Conservation (phyloP, 2,329 filamentous ascomycete species). For the Talaromyces sp. region DNA sequence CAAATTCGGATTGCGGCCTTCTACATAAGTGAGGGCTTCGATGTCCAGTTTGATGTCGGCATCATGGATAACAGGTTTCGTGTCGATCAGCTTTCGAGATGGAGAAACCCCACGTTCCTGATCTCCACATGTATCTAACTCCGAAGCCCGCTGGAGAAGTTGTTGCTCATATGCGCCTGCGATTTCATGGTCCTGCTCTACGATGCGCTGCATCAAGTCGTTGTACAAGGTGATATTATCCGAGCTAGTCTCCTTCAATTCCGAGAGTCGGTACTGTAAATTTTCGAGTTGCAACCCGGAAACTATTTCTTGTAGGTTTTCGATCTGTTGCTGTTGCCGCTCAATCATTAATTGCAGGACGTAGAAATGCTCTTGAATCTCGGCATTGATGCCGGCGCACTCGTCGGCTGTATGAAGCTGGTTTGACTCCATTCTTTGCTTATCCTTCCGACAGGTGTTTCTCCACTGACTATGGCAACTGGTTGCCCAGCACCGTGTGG, state of each 20-base stretch:
- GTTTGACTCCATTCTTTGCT: neutral
- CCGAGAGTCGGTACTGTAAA: neutral
- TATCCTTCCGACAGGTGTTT: neutral
- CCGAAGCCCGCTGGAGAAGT: neutral
- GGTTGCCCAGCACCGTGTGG: neutral
- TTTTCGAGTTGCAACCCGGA: neutral
- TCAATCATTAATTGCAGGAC: neutral
- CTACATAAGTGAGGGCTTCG: neutral
- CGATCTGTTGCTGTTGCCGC: neutral
- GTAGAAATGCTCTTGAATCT: neutral
- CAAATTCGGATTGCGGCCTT: neutral
- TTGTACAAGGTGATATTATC: neutral
- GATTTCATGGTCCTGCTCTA: neutral
- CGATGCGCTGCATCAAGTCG: neutral
- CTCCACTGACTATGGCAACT: neutral
- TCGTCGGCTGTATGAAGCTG: neutral
- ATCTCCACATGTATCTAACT: neutral
- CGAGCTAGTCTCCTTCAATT: neutral
- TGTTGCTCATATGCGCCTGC: neutral
- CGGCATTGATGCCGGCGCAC: neutral
- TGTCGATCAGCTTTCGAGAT: neutral
- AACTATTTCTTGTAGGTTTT: neutral
- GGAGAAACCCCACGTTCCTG: neutral
- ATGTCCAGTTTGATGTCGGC: neutral
- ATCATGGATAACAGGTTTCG: neutral